Evolutionary conservation across 345 rosid species (phyloP).

Genomic region (Lenwebbia sp.): DNA sequence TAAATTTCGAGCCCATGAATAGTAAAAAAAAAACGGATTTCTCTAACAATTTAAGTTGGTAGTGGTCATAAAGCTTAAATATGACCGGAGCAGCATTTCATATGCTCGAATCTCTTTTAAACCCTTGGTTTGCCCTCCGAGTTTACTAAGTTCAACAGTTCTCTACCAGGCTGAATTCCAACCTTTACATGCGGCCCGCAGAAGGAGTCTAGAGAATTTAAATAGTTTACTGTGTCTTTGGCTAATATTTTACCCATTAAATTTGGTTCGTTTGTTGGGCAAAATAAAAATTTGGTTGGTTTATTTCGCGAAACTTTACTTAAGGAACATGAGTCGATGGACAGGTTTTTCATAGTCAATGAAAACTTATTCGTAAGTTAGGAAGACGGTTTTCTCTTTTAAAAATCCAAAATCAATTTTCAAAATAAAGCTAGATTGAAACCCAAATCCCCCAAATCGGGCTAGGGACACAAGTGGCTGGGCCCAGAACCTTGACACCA

Average conservation of each 20-base stretch:
- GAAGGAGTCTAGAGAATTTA: not conserved
- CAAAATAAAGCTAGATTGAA: not conserved
- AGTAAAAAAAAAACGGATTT: not conserved
- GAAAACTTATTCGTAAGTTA: not conserved
- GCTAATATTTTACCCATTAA: not conserved
- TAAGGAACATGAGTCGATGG: not conserved
- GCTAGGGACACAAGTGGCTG: not conserved
- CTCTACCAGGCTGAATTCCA: not conserved
- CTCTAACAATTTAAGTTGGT: not conserved
- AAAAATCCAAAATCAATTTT: not conserved
- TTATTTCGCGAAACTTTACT: not conserved
- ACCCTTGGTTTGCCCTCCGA: not conserved
- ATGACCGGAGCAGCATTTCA: not conserved
- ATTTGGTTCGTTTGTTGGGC: not conserved
- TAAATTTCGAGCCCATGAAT: not conserved
- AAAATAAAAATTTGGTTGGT: not conserved
- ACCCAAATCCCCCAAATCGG: fast-evolving
- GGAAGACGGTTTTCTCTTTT: not conserved
- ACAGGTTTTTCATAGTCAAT: not conserved
- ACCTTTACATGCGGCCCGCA: not conserved
- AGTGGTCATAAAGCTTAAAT: not conserved
- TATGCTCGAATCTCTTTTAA: not conserved
- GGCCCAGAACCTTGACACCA: not conserved
- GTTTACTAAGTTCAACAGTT: not conserved
- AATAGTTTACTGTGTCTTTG: not conserved